Evolutionary conservation across 768 basidiomycete species (phyloP).

Genomic region (Lactarius hatsudake): DNA sequence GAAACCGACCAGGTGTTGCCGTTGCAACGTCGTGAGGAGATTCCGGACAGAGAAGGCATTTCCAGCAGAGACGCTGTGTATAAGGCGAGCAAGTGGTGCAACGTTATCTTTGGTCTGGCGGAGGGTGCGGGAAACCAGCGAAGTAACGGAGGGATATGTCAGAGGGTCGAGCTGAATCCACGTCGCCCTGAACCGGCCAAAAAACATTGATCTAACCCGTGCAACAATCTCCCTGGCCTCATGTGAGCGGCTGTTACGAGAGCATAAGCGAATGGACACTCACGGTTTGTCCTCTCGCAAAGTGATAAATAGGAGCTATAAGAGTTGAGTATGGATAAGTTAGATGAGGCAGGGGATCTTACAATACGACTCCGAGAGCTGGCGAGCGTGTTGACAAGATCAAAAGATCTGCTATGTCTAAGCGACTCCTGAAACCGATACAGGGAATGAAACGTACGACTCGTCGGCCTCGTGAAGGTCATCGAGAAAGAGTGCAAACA

Average conservation of each 20-base stretch:
- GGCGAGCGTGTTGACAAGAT: conserved; percentile 60
- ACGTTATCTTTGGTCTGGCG: conserved; percentile 58
- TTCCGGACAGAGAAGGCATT: conserved; percentile 71
- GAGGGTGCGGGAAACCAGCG: conserved; percentile 61
- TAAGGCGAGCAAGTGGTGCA: conserved; percentile 49
- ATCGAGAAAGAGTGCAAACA: conserved; percentile 70
- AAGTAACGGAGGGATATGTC: conserved; percentile 51
- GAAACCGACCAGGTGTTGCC: conserved; percentile 56
- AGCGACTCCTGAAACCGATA: not conserved
- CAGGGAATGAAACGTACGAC: conserved; percentile 42
- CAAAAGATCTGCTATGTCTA: conserved; percentile 48
- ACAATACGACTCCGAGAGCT: conserved; percentile 69
- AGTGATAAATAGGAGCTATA: conserved; percentile 62
- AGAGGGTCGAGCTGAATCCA: conserved; percentile 69
- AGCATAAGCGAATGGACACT: conserved; percentile 16
- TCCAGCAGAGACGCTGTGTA: conserved; percentile 58
- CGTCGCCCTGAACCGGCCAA: conserved; percentile 53
- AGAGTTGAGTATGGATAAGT: conserved; percentile 19
- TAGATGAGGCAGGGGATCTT: conserved; percentile 20
- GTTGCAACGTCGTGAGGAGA: conserved; percentile 58
- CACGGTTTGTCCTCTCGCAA: conserved; percentile 53
- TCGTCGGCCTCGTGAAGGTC: conserved; percentile 75
- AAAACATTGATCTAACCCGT: conserved; percentile 55
- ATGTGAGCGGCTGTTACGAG: conserved; percentile 3
- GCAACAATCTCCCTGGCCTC: conserved; percentile 41